Conservation (phyloP, 75 land plant genomes). For the Cryptomeria japonica region DNA sequence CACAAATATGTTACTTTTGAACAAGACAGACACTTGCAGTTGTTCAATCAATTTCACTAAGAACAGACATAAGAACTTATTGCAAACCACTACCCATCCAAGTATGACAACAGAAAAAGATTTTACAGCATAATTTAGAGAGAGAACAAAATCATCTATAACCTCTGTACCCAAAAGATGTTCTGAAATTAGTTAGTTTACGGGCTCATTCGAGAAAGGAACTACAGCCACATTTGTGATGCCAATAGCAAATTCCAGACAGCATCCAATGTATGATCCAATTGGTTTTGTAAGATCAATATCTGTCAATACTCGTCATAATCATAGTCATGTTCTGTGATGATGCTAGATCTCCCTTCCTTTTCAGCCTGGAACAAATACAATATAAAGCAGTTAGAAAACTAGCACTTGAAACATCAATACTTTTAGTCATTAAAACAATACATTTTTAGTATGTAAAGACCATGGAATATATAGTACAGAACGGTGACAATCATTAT, state of each 20-base stretch:
- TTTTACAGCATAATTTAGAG: neutral
- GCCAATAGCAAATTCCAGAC: neutral
- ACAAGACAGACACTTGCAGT: neutral
- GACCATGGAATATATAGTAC: neutral
- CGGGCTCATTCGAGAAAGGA: neutral
- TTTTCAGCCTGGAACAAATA: constrained; percentile 3
- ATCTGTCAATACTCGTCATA: neutral
- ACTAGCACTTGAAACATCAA: neutral
- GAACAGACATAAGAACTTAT: neutral
- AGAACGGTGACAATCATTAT: neutral
- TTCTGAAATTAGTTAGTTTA: neutral
- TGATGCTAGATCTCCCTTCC: neutral
- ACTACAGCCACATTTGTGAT: neutral
- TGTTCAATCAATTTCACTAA: neutral
- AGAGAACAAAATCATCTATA: neutral
- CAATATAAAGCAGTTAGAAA: neutral
- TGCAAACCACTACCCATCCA: neutral
- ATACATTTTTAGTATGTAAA: neutral
- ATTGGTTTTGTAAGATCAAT: neutral
- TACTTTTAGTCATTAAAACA: neutral
- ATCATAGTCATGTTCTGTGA: neutral
- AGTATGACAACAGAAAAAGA: neutral
- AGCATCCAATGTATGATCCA: neutral
- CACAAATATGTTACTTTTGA: neutral
- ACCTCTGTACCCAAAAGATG: neutral